Conservation (phyloP, 2,329 filamentous ascomycete species). For the Aspergillus eucalypticola region DNA sequence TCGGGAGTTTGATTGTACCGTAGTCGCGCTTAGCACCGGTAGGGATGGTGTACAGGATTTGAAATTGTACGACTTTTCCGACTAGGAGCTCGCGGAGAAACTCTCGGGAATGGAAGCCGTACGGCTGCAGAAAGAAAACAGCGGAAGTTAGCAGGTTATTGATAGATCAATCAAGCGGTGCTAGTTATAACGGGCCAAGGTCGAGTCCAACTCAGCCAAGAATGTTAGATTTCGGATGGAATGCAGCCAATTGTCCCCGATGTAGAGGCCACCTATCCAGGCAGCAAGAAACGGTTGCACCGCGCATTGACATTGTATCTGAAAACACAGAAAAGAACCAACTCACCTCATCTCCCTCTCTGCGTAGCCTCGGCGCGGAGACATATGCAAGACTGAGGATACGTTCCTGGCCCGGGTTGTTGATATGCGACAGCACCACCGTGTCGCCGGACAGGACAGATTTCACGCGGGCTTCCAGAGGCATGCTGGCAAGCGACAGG, state of each 20-base stretch:
- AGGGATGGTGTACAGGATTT: conserved; percentile 83
- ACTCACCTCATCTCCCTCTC: conserved; percentile 80
- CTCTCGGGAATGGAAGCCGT: conserved; percentile 92
- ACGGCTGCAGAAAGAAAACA: conserved; percentile 53
- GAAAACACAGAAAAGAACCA: not conserved
- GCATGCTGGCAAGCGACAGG: conserved; percentile 33
- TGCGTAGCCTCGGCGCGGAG: conserved; percentile 78
- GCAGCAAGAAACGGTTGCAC: not conserved
- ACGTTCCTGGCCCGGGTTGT: conserved; percentile 79
- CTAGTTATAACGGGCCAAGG: not conserved
- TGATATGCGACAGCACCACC: conserved; percentile 76
- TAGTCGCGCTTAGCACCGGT: conserved; percentile 80
- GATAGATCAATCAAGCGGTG: not conserved
- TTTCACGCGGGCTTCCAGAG: conserved; percentile 74
- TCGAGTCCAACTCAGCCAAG: not conserved
- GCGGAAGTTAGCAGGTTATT: conserved; percentile 7
- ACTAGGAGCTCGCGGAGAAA: conserved; percentile 81
- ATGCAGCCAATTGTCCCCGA: not conserved
- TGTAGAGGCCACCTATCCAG: conserved; percentile 23
- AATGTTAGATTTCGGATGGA: not conserved
- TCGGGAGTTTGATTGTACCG: conserved; percentile 71
- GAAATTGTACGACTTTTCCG: conserved; percentile 84
- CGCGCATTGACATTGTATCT: not conserved
- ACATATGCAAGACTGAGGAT: conserved; percentile 90
- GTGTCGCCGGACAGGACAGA: conserved; percentile 93